Evolutionary conservation across 225 moss, liverwort and hornwort species (phyloP).

Genomic region (Sphagnum contortum): DNA sequence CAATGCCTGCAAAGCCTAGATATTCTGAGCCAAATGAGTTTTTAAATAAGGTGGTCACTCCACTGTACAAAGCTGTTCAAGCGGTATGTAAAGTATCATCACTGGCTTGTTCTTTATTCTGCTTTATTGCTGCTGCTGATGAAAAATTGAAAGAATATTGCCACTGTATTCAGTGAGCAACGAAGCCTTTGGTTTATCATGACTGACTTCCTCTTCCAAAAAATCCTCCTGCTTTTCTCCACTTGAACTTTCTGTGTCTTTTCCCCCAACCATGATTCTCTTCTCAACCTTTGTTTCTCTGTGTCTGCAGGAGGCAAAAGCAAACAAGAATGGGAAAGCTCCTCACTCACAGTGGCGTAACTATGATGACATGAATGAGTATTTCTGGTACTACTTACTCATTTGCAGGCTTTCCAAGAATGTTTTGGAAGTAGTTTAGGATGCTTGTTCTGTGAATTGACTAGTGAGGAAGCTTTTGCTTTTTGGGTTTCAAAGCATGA

Average conservation of each 20-base stretch:
- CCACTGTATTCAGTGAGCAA: too few species aligned
- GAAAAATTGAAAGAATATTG: too few species aligned
- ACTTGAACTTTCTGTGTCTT: too few species aligned
- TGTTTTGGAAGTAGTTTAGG: too few species aligned
- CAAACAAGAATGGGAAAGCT: slow-evolving; percentile 42
- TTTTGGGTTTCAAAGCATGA: background rate
- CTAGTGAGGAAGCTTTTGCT: too few species aligned
- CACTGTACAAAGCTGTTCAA: slow-evolving; percentile 64
- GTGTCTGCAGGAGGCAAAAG: slow-evolving; percentile 55
- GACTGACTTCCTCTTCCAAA: too few species aligned
- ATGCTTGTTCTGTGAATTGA: too few species aligned
- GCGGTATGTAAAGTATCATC: slow-evolving; percentile 38
- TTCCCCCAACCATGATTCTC: too few species aligned
- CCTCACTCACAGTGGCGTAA: slow-evolving; percentile 98
- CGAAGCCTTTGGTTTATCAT: too few species aligned
- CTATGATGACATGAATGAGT: slow-evolving; percentile 97
- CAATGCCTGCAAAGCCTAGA: slow-evolving; percentile 23
- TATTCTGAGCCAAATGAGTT: slow-evolving; percentile 53
- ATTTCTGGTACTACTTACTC: slow-evolving; percentile 56
- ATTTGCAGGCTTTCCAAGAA: background rate
- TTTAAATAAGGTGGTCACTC: slow-evolving; percentile 51
- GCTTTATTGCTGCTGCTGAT: background rate
- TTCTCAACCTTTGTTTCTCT: too few species aligned
- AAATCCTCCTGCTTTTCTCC: too few species aligned
- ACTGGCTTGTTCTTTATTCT: slow-evolving; percentile 7